Base-by-base conservation (phyloP, 176 grass and related monocot genomes). In the Lolium multiflorum region DNA sequence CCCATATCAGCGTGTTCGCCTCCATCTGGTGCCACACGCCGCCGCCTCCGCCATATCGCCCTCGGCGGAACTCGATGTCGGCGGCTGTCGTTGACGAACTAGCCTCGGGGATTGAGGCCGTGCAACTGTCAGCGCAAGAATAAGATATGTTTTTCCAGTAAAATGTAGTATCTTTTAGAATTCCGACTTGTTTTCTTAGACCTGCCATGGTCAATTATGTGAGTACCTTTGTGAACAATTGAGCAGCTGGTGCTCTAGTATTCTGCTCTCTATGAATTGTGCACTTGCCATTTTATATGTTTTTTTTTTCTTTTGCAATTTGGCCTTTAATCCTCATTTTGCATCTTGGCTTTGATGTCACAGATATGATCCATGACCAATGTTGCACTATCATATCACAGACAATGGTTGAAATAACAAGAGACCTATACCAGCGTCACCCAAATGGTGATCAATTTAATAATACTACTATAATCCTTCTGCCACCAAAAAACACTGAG, bases 391-490 rank as follows among this genome's bases (percentile, higher is more conserved):
- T 58, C 57, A 4, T 22, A 60, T 60, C 22, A 13, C n/a, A 4
- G 6, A 24, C 15, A 24, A 12, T 62, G 3, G 59, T 62, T 1
- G 10, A 62, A 25, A 62, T 62, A 62, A 83, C 56, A 31, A 49
- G 7, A 78, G 10, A 49, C 65, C 80, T 87, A 79, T 90, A 87
- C 65, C 72, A 78, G 63, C 67, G 79, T 74, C 74, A 80, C 79
- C 3, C 72, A 83, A 83, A 87, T 87, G 68, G 49, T 84, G 68
- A 80, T 84, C 16, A 84, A 25, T 80, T 80, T 66, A 41, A 54
- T 56, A 35, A 2, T 35, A 35, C 31, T 3, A 35, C 31, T 35
- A 83, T 9, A 39, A 80, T 65, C n/a, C 47, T 56, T 13, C 75
- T 87, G 74, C 58, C 59, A 84, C 68, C 26, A 28, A 67, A 82